Evolutionary conservation across 2,329 filamentous ascomycete species (phyloP).

Genomic region (Cytospora leucostoma): DNA sequence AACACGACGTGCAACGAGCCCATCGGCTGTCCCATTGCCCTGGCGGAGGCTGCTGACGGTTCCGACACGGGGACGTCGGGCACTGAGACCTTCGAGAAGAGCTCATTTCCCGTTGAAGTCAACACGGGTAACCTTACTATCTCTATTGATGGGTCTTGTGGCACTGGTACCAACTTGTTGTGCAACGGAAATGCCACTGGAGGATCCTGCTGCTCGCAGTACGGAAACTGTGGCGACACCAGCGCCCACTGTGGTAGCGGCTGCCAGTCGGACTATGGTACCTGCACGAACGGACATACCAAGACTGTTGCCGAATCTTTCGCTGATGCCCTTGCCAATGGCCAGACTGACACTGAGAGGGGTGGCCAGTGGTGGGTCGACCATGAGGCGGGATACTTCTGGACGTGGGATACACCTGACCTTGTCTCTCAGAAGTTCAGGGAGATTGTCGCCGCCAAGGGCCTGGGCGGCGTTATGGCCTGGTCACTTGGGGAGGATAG

Average conservation of each 20-base stretch:
- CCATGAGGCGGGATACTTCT: slow-evolving; percentile 46
- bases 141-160: slow-evolving; percentile 30
- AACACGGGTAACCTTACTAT: slow-evolving; percentile 26
- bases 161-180: slow-evolving; percentile 26
- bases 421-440: slow-evolving; percentile 50
- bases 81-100: slow-evolving; percentile 44
- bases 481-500: slow-evolving; percentile 57
- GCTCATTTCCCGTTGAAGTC: slow-evolving; percentile 32
- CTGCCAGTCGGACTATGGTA: slow-evolving; percentile 32
- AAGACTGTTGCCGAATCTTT: slow-evolving; percentile 39
- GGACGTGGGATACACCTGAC: slow-evolving; percentile 57
- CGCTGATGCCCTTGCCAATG: slow-evolving; percentile 43
- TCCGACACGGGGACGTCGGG: slow-evolving; percentile 59
- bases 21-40: slow-evolving; percentile 55
- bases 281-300: slow-evolving; percentile 20
- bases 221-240: slow-evolving; percentile 26
- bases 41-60: slow-evolving; percentile 60
- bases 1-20: slow-evolving; percentile 44
- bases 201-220: slow-evolving; percentile 27
- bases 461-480: slow-evolving; percentile 53
- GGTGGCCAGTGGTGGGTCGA: slow-evolving; percentile 61
- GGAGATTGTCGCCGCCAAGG: slow-evolving; percentile 43
- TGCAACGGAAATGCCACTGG: slow-evolving; percentile 24
- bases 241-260: slow-evolving; percentile 29
- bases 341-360: slow-evolving; percentile 47